Evolutionary conservation across 2,329 filamentous ascomycete genomes (phyloP).

Genomic region (Neofusicoccum sp.): DNA sequence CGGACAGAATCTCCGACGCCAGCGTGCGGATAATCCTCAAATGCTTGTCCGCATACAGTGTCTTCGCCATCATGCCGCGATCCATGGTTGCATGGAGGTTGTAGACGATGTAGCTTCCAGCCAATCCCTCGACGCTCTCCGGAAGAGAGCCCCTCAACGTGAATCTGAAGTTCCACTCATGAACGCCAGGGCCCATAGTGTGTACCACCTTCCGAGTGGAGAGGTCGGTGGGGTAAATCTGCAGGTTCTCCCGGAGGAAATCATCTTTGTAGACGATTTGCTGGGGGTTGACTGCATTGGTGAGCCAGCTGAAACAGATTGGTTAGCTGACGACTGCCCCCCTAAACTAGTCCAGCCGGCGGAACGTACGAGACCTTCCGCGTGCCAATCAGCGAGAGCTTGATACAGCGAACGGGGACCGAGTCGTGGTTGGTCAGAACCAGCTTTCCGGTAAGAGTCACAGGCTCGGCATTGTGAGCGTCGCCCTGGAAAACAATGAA

Average conservation of each 20-base stretch:
- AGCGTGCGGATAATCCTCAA: constrained; percentile 50
- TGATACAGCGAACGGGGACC: constrained; percentile 48
- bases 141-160: constrained; percentile 51
- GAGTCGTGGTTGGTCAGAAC: constrained; percentile 47
- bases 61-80: constrained; percentile 83
- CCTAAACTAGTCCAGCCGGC: constrained; percentile 8
- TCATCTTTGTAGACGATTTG: constrained; percentile 47
- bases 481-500: constrained; percentile 52
- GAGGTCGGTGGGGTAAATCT: constrained; percentile 44
- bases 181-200: constrained; percentile 49
- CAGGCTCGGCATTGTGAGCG: constrained; percentile 44
- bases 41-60: constrained; percentile 73
- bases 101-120: constrained; percentile 84
- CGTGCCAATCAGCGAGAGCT: constrained; percentile 47
- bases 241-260: constrained; percentile 47
- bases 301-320: constrained; percentile 31
- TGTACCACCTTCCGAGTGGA: constrained; percentile 40
- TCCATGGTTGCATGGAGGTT: constrained; percentile 86
- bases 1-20: constrained; percentile 68
- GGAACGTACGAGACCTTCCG: constrained; percentile 46
- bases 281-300: constrained; percentile 39
- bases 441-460: constrained; percentile 48
- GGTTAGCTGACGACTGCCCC: constrained; percentile 6
- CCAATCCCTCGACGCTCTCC: constrained; percentile 88
- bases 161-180: constrained; percentile 53